Evolutionary conservation across 1,284 basidiomycete species (phyloP), one percentile per base, ranked within the genome.

Genomic region (Leccinum subfulvum): DNA sequence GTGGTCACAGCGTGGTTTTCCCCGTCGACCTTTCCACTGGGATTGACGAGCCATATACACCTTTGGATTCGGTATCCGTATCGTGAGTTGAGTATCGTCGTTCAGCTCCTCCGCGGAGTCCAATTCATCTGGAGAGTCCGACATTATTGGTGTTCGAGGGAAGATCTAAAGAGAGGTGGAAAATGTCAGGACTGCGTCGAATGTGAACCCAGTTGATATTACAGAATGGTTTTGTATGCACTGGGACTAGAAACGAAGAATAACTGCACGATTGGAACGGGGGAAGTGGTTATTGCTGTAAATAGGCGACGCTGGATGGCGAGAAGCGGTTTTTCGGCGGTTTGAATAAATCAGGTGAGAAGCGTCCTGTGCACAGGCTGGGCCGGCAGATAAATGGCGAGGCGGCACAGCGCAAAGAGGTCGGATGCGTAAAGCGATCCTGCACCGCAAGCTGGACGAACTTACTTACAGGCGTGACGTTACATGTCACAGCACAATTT

Each of bases 1-100:
- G 69, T 85, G 82, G 75, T 90, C 87, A 71, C 87, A 89, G 60
- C 87, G 80, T 66, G 87, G 86, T 70, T 89, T 89, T 60, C 86
- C 87, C 75, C 86, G 80, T 66, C 85, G 81, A 62, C 87, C 87
- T 68, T 87, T 86, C 87, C 87, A 88, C 63, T 85, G 84, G 53
- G 86, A 88, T 70, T 88, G 87, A 62, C 81, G 81, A 65, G 81
- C 81, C 80, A 82, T 78, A 66, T 80, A 84, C 58, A 81, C 76
- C 73, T 80, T 84, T 13, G 82, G 82, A 66, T 82, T 84, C 9
- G 83, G 83, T 69, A 88, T 89, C 64, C 83, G 80, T 69, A 88
- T 88, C 62, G 82, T 86, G 65, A 88, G 79, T 65, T 85, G 84
- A 62, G 78, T 77, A 72, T 87, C 86, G 72, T 86, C 86, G 66